Conservation (phyloP, 2,329 filamentous ascomycete species). For the Diplodia intermedia region DNA sequence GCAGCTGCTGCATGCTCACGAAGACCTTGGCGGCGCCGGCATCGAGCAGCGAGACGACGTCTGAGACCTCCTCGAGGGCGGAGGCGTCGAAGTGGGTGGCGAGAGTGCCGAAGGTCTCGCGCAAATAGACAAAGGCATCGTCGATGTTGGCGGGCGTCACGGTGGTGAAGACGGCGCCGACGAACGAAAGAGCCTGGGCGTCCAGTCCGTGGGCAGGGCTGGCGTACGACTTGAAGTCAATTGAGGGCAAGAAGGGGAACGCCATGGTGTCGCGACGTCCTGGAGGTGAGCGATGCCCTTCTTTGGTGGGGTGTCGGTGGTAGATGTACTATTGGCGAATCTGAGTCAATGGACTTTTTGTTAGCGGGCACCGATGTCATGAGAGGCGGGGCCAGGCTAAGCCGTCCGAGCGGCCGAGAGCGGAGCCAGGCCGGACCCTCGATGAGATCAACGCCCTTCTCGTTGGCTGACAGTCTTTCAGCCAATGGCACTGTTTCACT, state of each 20-base stretch:
- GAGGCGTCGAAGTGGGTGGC: slow-evolving; percentile 79
- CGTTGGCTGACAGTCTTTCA: slow-evolving; percentile 1
- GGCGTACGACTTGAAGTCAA: slow-evolving; percentile 55
- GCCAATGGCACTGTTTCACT: slow-evolving; percentile 21
- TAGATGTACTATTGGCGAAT: slow-evolving; percentile 3
- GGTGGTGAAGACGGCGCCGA: slow-evolving; percentile 64
- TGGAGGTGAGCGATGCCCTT: slow-evolving; percentile 8
- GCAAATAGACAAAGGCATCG: slow-evolving; percentile 60
- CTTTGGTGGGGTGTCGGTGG: slow-evolving; percentile 16
- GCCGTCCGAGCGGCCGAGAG: background rate
- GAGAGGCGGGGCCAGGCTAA: slow-evolving; percentile 7
- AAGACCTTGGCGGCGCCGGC: slow-evolving; percentile 85
- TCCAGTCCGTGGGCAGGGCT: slow-evolving; percentile 58
- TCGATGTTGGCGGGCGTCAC: slow-evolving; percentile 58
- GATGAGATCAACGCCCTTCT: slow-evolving; percentile 6
- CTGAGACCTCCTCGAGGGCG: slow-evolving; percentile 69
- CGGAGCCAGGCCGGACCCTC: slow-evolving; percentile 6
- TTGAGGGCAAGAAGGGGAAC: slow-evolving; percentile 56
- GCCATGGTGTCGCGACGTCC: slow-evolving; percentile 45
- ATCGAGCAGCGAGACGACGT: slow-evolving; percentile 82
- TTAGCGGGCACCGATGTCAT: background rate
- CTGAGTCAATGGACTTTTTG: slow-evolving; percentile 13
- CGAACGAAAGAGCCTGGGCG: slow-evolving; percentile 61
- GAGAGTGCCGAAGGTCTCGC: slow-evolving; percentile 62
- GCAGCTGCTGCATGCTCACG: slow-evolving; percentile 73